phyloP scores from a whole-genome alignment of 345 rosid species.

The Euclidium syriacum region DNA sequence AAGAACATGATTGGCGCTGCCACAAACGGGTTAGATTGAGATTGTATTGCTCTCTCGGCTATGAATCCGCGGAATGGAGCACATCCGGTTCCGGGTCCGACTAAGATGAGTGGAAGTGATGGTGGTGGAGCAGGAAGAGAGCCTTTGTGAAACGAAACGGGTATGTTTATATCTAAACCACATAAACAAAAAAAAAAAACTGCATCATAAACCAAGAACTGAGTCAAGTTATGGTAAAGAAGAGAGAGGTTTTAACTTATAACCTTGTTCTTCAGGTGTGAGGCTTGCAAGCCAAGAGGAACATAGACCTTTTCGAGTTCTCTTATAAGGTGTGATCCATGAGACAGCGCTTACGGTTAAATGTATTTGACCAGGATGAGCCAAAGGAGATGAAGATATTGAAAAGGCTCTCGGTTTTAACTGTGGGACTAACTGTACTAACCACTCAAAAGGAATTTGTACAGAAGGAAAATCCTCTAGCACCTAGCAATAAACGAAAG shows the following conservation, averaged over 20 bases:
- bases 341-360: conserved; percentile 77
- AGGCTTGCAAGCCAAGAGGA: conserved; percentile 84
- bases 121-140: conserved; percentile 68
- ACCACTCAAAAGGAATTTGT: conserved; percentile 88
- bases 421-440: conserved; percentile 87
- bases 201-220: conserved; percentile 10
- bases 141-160: conserved; percentile 82
- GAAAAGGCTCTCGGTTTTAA: conserved; percentile 84
- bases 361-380: conserved; percentile 79
- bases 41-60: conserved; percentile 68
- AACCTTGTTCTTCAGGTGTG: conserved; percentile 58
- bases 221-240: neutral
- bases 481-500: conserved; percentile 36
- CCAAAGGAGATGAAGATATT: conserved; percentile 77
- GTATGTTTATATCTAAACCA: conserved; percentile 52
- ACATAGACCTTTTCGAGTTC: conserved; percentile 75
- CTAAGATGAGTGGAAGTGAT: conserved; percentile 66
- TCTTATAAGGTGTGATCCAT: conserved; percentile 85
- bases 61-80: conserved; percentile 93
- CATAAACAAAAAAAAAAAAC: neutral
- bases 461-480: conserved; percentile 93
- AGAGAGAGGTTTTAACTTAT: conserved; percentile 1
- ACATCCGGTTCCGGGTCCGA: conserved; percentile 98
- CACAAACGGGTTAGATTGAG: conserved; percentile 40
- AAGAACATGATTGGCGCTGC: conserved; percentile 80